Conservation (phyloP, 2,329 filamentous ascomycete genomes). For the Hypoxylon sp. region DNA sequence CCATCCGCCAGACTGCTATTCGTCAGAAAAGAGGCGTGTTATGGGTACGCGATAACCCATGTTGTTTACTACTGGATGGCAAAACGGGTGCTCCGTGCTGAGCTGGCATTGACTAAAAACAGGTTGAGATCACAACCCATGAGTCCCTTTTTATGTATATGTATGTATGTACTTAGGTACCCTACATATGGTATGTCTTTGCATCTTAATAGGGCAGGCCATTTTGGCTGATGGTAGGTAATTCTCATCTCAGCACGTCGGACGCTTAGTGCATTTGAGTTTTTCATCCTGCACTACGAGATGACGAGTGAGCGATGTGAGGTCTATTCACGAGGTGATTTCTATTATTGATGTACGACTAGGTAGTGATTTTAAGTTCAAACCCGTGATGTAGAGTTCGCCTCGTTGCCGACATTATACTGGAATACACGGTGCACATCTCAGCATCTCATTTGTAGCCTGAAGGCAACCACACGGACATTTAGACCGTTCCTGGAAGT, state of each 20-base stretch:
- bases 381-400: constrained; percentile 25
- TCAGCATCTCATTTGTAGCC: no score
- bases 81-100: constrained; percentile 36
- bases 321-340: constrained; percentile 9
- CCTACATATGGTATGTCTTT: background rate
- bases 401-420: no score
- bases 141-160: constrained; percentile 24
- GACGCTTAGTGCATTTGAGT: constrained; percentile 31
- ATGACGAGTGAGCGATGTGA: constrained; percentile 14
- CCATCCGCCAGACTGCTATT: constrained; percentile 37
- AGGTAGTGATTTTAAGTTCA: constrained; percentile 14
- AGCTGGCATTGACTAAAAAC: constrained; percentile 44
- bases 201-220: constrained; percentile 25
- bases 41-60: constrained; percentile 43
- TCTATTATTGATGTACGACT: constrained; percentile 21
- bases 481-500: constrained; percentile 7
- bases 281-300: constrained; percentile 19
- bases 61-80: constrained; percentile 39
- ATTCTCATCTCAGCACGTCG: constrained; percentile 38
- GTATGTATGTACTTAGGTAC: constrained; percentile 18
- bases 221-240: constrained; percentile 23
- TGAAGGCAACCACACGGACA: no score
- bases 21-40: constrained; percentile 28
- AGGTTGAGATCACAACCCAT: constrained; percentile 42
- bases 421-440: no score